These are phyloP conservation scores for Pythium vanterpoolii DNA, from an alignment of 352 stramenopile species.

Conservation along the genomic window DNA sequence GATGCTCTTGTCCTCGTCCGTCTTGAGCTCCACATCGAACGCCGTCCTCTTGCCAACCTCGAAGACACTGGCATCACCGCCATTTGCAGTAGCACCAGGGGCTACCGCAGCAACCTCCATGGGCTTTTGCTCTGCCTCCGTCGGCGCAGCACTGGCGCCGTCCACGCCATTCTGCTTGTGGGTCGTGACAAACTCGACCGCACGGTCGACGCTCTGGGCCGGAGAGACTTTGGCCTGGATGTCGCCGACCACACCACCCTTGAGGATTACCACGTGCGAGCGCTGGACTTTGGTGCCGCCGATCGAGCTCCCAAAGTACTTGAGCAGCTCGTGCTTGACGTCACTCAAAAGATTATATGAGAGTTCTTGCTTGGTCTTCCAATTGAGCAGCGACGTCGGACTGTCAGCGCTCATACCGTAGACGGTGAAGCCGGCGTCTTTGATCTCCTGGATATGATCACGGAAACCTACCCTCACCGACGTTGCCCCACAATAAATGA, in stretches of 20 bases:
- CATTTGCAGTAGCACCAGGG: neutral
- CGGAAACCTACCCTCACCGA: constrained; percentile 80
- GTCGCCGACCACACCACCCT: constrained; percentile 75
- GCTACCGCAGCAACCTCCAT: neutral
- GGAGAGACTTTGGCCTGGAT: constrained; percentile 78
- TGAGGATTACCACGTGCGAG: constrained; percentile 81
- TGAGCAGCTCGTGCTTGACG: constrained; percentile 76
- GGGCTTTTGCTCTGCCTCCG: constrained; percentile 9
- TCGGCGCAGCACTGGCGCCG: neutral
- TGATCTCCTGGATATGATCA: constrained; percentile 80
- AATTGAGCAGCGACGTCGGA: constrained; percentile 67
- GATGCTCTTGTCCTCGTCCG: constrained; percentile 49
- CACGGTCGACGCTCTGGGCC: constrained; percentile 65
- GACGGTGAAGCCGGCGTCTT: constrained; percentile 72
- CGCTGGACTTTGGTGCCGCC: constrained; percentile 75
- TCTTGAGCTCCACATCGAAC: constrained; percentile 69
- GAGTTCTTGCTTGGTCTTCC: constrained; percentile 77
- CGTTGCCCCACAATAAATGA: neutral
- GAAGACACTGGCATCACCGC: constrained; percentile 20
- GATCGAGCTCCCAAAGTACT: constrained; percentile 85
- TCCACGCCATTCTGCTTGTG: constrained; percentile 25
- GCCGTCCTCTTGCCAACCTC: constrained; percentile 44
- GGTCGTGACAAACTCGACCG: constrained; percentile 68
- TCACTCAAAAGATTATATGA: constrained; percentile 83
- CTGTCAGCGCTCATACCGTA: constrained; percentile 79